Evolutionary conservation across 805 yeast genomes (phyloP), one percentile per base, ranked within the genome.

Genomic region (Starmerella stellata): DNA sequence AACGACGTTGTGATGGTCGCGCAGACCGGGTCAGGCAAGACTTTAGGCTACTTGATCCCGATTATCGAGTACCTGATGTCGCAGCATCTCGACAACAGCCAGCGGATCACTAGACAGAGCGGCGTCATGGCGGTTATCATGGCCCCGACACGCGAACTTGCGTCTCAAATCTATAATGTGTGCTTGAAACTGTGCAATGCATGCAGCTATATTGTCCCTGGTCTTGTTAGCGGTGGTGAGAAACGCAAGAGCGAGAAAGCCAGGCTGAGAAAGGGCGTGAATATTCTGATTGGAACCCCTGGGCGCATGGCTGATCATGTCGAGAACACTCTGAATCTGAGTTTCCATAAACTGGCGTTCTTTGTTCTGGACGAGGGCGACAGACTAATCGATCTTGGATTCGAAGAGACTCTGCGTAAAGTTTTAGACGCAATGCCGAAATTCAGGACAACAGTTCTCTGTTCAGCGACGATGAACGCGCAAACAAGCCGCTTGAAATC

Each of bases 11-110:
- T 90, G 48, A 78, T 90, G 35, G 92, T 83, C 53, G 95, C 99
- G 0, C 95, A 92, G 59, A 90, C 99, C 0, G 99, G 99, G 38
- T 85, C 96, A 0, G 99, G 99, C 58, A 90, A 90, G 58, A 90
- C 99, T 0, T 59, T 90, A 40, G 75, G 96, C 0, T 92, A 79
- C 55, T 62, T 77, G 3, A 60, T 92, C 29, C 99, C 98, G 1
- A 75, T 92, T 17, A 57, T 87, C 45, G 74, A 79, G 46, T 68
- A 72, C 42, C 63, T 90, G 32, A 70, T 82, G 71, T 58, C 64
- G 21, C n/a, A n/a, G n/a, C n/a, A n/a, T n/a, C n/a, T n/a, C n/a
- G 71, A 72, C 50, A 21, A 34, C 2, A 8, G 15, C 9, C 29
- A 30, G 27, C 41, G 42, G 2, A 41, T 45, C 24, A 42, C 49